Percentiles rank a stretch among this genome's conserved stretches.
Conservation (phyloP, 345 rosid genomes). For the Syzygium grande region DNA sequence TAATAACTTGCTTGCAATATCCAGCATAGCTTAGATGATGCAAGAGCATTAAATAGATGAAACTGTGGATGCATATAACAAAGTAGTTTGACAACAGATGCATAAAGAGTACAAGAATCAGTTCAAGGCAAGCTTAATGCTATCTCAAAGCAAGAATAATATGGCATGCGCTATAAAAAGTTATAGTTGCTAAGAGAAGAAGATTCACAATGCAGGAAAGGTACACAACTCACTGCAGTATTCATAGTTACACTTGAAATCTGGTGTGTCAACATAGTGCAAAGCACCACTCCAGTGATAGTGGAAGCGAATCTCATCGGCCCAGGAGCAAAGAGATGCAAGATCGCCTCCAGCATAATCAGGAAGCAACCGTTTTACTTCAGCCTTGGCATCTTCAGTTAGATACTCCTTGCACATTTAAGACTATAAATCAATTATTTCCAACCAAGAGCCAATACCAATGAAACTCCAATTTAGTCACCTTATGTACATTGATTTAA, state of each 20-base stretch:
- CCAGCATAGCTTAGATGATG: neutral
- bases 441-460: neutral
- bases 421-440: constrained; percentile 2
- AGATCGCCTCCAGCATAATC: constrained; percentile 76
- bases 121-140: neutral
- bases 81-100: neutral
- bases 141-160: neutral
- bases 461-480: neutral
- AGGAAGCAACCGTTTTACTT: constrained; percentile 63
- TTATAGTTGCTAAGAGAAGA: neutral
- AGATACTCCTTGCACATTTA: constrained; percentile 42
- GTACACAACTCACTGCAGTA: constrained; percentile 58
- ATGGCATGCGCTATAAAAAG: neutral
- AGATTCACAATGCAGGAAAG: neutral
- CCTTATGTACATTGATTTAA: neutral
- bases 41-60: neutral
- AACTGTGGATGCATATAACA: neutral
- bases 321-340: constrained; percentile 87
- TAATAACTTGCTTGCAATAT: neutral
- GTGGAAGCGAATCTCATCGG: constrained; percentile 65
- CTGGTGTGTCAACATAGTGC: constrained; percentile 91
- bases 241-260: constrained; percentile 74
- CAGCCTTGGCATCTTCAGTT: constrained; percentile 54
- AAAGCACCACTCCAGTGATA: constrained; percentile 79
- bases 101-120: neutral